phyloP scores from a whole-genome alignment of 352 stramenopile genomes.

The Phytophthora nicotianae region DNA sequence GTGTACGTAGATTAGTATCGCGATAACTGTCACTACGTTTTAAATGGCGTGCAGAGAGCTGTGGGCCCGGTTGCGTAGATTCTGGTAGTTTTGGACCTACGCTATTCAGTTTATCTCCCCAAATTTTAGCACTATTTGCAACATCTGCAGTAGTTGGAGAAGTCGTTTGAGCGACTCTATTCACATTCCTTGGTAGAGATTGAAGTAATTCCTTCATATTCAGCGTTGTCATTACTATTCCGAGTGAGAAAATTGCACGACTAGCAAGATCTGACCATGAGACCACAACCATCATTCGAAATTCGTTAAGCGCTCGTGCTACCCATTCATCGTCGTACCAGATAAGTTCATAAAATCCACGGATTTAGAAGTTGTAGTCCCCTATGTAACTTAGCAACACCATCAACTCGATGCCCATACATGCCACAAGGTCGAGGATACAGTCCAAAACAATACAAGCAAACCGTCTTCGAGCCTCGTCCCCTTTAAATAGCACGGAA shows the following conservation, averaged over 20 bases:
- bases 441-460: conserved; percentile 28
- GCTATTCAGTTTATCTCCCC: conserved; percentile 1
- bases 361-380: conserved; percentile 11
- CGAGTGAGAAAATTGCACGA: conserved; percentile 26
- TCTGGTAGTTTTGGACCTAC: not conserved
- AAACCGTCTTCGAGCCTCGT: conserved; percentile 24
- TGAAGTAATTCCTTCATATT: conserved; percentile 34
- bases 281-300: conserved; percentile 31
- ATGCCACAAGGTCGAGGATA: conserved; percentile 25
- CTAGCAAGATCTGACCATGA: conserved; percentile 34
- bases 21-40: conserved; percentile 2
- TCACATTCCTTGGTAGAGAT: conserved; percentile 3
- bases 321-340: conserved; percentile 44
- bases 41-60: not conserved
- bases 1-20: not conserved
- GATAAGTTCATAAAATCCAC: conserved; percentile 16
- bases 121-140: not conserved
- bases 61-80: not conserved
- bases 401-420: conserved; percentile 21
- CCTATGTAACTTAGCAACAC: conserved; percentile 19
- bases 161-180: conserved; percentile 5
- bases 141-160: conserved; percentile 4
- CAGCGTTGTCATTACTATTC: conserved; percentile 23
- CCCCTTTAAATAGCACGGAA: conserved; percentile 5
- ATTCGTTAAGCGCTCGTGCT: conserved; percentile 29